Evolutionary conservation across 1,284 basidiomycete genomes (phyloP), one percentile per base, ranked within the genome.

Genomic region (Fomitopsis schrenkii): DNA sequence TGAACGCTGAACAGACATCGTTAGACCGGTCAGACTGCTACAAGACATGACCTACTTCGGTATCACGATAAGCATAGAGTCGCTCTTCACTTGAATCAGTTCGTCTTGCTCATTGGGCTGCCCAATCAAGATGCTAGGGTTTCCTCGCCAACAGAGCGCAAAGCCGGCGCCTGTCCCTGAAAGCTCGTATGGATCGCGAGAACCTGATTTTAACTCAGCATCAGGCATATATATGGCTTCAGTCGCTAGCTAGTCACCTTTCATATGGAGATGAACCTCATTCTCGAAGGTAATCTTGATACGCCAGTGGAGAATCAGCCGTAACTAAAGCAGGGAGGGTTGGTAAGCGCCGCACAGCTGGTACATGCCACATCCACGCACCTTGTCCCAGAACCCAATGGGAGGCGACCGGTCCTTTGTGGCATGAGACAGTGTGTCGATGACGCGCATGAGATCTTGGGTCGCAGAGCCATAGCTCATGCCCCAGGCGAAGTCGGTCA

Each of bases 361-460:
- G 57, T 22, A 7, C 22, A 7, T 26, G 64, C 5, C 38, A 15
- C 38, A 8, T 10, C 6, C 12, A 40, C 71, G 63, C 63, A 86
- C 88, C 78, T 91, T 91, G 68, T 98, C 96, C 97, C 97, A 98
- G 74, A 98, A 98, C 2, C 95, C 96, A 59, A 97, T 74, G 28
- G 86, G 83, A 14, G 93, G 90, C 5, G 95, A 97, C n/a, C 87
- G 83, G 75, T 99, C 97, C 42, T 86, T 84, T 40, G 94, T 87
- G 14, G 93, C 83, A 65, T 88, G 89, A 0, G 91, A 87, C 58
- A 99, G 71, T 1, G 87, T 89, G 62, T 98, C 97, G 35, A 98
- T 73, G 26, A 97, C 83, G 48, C 88, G 85, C 79, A 91, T 87
- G 53, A 98, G 75, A 70, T 98, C 97, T 68, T 96, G 92, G 22